Base-by-base conservation (phyloP, 106 monocot genomes). In the Cymbidium sinense region DNA sequence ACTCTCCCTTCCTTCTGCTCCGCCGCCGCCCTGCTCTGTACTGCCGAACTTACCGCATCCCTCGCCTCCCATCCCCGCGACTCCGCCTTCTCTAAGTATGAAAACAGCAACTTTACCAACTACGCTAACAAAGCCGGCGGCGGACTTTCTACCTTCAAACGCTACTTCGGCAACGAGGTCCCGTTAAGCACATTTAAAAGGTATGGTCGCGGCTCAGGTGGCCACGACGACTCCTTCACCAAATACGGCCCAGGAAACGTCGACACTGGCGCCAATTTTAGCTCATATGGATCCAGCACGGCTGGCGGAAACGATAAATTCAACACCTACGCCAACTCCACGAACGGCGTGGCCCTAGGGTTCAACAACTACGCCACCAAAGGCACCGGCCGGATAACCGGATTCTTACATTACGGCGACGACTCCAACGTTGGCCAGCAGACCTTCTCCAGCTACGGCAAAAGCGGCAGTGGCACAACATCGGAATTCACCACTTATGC, bases 381-480 rank as follows among this genome's bases (percentile, higher is more conserved):
- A 13, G 77, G 87, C 74, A 74, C 75, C 79, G 88, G 80, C 35
- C 89, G 85, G 31, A 7, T 2, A 7, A 73, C 51, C 77, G 13
- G 15, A 2, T 99, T 99, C 86, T 17, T 79, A 11, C 34, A 65
- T 79, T 99, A 99, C 84, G 80, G 88, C 51, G 80, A 85, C 55
- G 81, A 88, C 30, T 73, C 90, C 75, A 99, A 99, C 81, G 78
- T 88, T 80, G 98, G 98, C 43, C 79, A 76, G 36, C 87, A 90
- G 84, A 73, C 78, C 75, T 99, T 99, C 86, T 54, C 85, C 76
- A 88, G 89, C 34, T 99, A 99, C 85, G 98, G 90, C 50, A 90
- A 87, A 83, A 17, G 70, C 69, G 87, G 84, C 23, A 81, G 85
- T 58, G 82, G 75, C 58, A 36, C 82, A 2, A 82, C 83, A 2